Evolutionary conservation across 2,329 filamentous ascomycete genomes (phyloP).

Genomic region (Paramyrothecium roridum): DNA sequence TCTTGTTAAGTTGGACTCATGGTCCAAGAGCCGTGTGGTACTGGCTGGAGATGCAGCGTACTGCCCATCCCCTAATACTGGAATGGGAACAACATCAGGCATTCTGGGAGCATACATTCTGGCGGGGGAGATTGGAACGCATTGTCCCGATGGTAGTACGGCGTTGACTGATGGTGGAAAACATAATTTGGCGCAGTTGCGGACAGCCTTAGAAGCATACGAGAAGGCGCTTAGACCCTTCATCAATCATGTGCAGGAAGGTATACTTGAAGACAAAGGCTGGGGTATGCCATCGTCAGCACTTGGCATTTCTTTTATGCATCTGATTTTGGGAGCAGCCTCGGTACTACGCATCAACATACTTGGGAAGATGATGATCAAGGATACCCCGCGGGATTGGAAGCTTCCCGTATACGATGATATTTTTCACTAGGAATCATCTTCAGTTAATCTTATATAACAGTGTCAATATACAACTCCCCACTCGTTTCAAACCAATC

Average conservation of each 20-base stretch:
- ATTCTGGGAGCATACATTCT: conserved; percentile 48
- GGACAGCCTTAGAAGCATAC: conserved; percentile 5
- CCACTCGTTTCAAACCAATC: too few relatives aligned
- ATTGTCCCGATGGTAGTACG: neutral
- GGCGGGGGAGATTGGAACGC: conserved; percentile 39
- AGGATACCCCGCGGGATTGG: neutral
- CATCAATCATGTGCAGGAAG: neutral
- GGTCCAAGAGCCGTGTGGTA: conserved; percentile 33
- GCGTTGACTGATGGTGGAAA: neutral
- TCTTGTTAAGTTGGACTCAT: conserved; percentile 34
- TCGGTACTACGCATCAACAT: neutral
- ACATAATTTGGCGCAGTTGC: neutral
- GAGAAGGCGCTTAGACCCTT: conserved; percentile 6
- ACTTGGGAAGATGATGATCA: neutral
- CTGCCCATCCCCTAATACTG: conserved; percentile 39
- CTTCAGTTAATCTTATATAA: too few relatives aligned
- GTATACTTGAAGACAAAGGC: neutral
- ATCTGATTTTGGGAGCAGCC: neutral
- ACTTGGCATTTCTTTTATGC: neutral
- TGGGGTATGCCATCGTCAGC: neutral
- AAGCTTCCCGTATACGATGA: neutral
- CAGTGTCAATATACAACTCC: too few relatives aligned
- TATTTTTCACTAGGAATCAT: too few relatives aligned
- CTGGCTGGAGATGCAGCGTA: conserved; percentile 47
- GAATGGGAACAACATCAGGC: conserved; percentile 40